These are phyloP conservation scores for Crithidia expoeki DNA, from an alignment of 208 protist species.

Conservation along the genomic window DNA sequence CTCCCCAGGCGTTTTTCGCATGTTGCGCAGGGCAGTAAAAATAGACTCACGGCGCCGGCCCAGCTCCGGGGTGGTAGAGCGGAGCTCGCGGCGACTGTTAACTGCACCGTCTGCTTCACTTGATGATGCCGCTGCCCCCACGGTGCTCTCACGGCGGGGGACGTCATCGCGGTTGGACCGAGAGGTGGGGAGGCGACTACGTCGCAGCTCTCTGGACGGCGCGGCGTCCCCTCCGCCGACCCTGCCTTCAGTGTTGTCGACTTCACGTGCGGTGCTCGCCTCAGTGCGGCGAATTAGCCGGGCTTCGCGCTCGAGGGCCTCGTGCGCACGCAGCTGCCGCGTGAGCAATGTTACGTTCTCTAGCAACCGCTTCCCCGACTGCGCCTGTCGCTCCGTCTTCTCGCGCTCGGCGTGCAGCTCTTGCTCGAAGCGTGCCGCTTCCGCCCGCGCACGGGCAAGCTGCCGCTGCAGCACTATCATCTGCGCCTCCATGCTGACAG, in stretches of 20 bases:
- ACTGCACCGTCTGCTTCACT: background rate
- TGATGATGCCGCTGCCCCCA: background rate
- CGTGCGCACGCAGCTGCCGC: slow-evolving; percentile 43
- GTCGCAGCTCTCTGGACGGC: slow-evolving; percentile 7
- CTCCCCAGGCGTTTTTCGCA: background rate
- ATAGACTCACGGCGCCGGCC: slow-evolving; percentile 14
- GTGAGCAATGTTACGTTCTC: slow-evolving; percentile 47
- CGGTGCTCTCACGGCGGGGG: background rate
- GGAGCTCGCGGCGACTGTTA: background rate
- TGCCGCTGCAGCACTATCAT: slow-evolving; percentile 13
- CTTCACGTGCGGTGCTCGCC: slow-evolving; percentile 12
- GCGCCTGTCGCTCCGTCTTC: slow-evolving; percentile 35
- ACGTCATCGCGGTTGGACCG: background rate
- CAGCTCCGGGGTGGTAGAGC: slow-evolving; percentile 11
- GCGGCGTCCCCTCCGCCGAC: slow-evolving; percentile 2
- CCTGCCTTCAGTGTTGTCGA: slow-evolving; percentile 4
- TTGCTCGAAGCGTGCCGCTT: slow-evolving; percentile 31
- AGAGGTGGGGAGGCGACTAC: background rate
- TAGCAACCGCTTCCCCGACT: slow-evolving; percentile 48
- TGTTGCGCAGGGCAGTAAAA: slow-evolving; percentile 14
- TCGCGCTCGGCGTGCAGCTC: slow-evolving; percentile 43
- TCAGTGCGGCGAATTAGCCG: slow-evolving; percentile 37
- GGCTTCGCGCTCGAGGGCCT: slow-evolving; percentile 37
- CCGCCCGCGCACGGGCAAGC: slow-evolving; percentile 18
- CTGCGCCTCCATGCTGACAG: slow-evolving; percentile 18